Evolutionary conservation across 352 stramenopile genomes (phyloP).

Genomic region (Phytophthora tentaculata): DNA sequence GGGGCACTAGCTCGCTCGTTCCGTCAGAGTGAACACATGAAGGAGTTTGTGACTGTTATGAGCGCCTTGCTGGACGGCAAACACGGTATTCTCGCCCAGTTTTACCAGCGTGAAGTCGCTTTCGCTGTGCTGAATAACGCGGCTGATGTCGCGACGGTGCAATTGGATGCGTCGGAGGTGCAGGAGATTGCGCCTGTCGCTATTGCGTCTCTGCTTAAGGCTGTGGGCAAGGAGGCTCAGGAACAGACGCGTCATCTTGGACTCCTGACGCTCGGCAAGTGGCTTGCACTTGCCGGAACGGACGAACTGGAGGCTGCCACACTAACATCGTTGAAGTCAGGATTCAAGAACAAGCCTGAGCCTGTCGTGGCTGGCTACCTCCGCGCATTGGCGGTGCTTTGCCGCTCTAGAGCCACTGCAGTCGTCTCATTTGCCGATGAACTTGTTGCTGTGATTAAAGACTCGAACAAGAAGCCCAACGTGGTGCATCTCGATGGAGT

Average conservation of each 20-base stretch:
- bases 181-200: constrained; percentile 52
- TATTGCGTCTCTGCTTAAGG: constrained; percentile 70
- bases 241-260: constrained; percentile 80
- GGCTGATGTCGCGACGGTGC: constrained; percentile 38
- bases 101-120: constrained; percentile 83
- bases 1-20: constrained; percentile 60
- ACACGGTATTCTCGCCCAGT: constrained; percentile 86
- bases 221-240: constrained; percentile 83
- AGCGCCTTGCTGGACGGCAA: constrained; percentile 77
- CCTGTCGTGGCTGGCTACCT: constrained; percentile 70
- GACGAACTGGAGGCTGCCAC: constrained; percentile 56
- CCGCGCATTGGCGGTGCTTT: constrained; percentile 60
- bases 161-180: constrained; percentile 40
- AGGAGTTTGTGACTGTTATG: constrained; percentile 63
- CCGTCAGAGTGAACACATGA: constrained; percentile 55
- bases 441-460: constrained; percentile 59
- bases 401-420: constrained; percentile 33
- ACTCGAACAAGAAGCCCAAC: constrained; percentile 83
- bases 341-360: constrained; percentile 79
- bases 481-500: constrained; percentile 79
- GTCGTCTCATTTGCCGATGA: constrained; percentile 52
- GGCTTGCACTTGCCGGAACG: constrained; percentile 58
- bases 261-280: constrained; percentile 77
- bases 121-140: constrained; percentile 74
- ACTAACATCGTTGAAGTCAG: constrained; percentile 51